Conservation (phyloP, 352 stramenopile genomes). For the Phytopythium delawarense region DNA sequence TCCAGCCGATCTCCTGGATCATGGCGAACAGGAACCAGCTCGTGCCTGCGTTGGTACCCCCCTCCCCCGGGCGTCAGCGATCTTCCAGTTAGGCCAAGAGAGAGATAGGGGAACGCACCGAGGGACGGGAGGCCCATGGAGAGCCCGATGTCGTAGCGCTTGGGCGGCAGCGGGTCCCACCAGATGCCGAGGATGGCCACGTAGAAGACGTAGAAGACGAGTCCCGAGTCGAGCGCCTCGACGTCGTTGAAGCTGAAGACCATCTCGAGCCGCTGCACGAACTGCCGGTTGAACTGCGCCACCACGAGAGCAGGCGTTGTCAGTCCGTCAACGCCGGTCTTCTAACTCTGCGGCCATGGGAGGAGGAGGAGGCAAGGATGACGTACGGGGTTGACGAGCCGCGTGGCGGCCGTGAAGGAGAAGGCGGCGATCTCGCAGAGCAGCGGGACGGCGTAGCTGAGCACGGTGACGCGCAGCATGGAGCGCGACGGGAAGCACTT, state of each 20-base stretch:
- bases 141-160: conserved; percentile 77
- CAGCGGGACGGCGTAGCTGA: conserved; percentile 82
- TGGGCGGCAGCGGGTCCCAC: conserved; percentile 80
- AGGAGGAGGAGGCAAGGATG: neutral
- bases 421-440: conserved; percentile 82
- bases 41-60: conserved; percentile 35
- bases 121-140: conserved; percentile 60
- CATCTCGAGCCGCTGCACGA: conserved; percentile 83
- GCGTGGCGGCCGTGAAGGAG: conserved; percentile 81
- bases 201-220: conserved; percentile 89
- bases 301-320: no score
- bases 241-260: conserved; percentile 88
- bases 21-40: conserved; percentile 84
- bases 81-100: no score
- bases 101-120: conserved; percentile 23
- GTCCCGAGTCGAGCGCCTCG: conserved; percentile 75
- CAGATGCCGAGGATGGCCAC: conserved; percentile 76
- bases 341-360: neutral
- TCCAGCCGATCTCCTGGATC: conserved; percentile 85
- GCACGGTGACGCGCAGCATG: conserved; percentile 64
- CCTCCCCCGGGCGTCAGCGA: no score
- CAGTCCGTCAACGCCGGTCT: no score
- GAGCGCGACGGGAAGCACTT: conserved; percentile 76
- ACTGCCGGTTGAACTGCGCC: conserved; percentile 74
- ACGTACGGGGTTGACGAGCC: conserved; percentile 83